Percentiles rank a stretch among this genome's conserved stretches.
Evolutionary conservation across 2,329 filamentous ascomycete genomes (phyloP).

Genomic region (Lasiodiplodia hormozganensis): DNA sequence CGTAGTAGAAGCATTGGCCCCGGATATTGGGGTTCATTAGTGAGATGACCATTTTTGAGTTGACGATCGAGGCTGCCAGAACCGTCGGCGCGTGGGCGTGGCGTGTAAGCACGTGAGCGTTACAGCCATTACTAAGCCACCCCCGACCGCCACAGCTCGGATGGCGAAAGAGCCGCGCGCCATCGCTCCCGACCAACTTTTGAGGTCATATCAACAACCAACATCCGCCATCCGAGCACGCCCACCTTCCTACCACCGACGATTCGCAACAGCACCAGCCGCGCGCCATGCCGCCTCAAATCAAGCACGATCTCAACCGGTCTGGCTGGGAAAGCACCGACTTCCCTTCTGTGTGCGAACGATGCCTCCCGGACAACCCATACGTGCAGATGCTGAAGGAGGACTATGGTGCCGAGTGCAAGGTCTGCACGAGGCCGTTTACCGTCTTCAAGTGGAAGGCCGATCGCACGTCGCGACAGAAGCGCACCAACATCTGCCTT

Average conservation of each 20-base stretch:
- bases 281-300: slow-evolving; percentile 78
- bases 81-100: background rate
- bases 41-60: too few relatives aligned
- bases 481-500: slow-evolving; percentile 92
- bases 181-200: slow-evolving; percentile 12
- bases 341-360: slow-evolving; percentile 88
- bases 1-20: too few relatives aligned
- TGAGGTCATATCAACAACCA: slow-evolving; percentile 20
- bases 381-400: slow-evolving; percentile 99
- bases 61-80: background rate
- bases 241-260: background rate
- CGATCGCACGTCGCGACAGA: slow-evolving; percentile 88
- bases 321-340: slow-evolving; percentile 96
- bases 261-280: background rate
- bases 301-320: slow-evolving; percentile 94
- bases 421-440: slow-evolving; percentile 90
- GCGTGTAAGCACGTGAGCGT: background rate
- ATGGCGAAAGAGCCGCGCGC: slow-evolving; percentile 25
- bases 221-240: slow-evolving; percentile 24
- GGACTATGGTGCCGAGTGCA: slow-evolving; percentile 88
- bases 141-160: slow-evolving; percentile 10
- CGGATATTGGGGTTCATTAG: too few relatives aligned
- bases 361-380: slow-evolving; percentile 92
- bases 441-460: slow-evolving; percentile 96
- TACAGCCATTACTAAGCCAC: slow-evolving; percentile 6